phyloP scores from a whole-genome alignment of 257 asterid genomes.

The Solanum habrochaites region DNA sequence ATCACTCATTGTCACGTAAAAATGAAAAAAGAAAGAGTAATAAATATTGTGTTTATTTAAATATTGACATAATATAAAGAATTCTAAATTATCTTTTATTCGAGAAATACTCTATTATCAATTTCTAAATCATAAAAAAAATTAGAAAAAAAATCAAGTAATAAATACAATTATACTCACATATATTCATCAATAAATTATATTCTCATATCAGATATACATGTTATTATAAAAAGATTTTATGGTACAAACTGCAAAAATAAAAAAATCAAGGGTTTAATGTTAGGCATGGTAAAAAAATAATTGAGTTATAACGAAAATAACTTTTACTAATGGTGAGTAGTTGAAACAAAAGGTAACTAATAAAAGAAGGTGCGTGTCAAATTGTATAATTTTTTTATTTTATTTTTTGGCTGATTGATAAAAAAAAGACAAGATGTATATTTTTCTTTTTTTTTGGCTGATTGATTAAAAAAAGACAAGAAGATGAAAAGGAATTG shows the following conservation, averaged over 20 bases:
- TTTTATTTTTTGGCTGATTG: neutral
- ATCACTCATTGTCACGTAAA: neutral
- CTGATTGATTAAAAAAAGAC: neutral
- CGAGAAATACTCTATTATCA: rapidly evolving
- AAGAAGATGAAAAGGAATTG: neutral
- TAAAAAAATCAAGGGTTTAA: neutral
- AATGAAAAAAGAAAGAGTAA: neutral
- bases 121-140: too few relatives aligned
- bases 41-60: too few relatives aligned
- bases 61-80: too few relatives aligned
- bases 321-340: neutral
- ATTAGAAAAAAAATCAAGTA: neutral
- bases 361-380: neutral
- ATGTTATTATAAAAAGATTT: neutral
- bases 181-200: neutral
- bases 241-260: neutral
- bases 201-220: too few relatives aligned
- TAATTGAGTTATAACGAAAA: neutral
- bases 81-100: neutral
- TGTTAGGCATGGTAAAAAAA: neutral
- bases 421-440: neutral
- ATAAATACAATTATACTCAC: neutral
- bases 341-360: neutral
- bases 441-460: too few relatives aligned
- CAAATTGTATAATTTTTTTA: neutral